Conservation (phyloP, 2,329 filamentous ascomycete genomes). For the Aspergillus uvarum region DNA sequence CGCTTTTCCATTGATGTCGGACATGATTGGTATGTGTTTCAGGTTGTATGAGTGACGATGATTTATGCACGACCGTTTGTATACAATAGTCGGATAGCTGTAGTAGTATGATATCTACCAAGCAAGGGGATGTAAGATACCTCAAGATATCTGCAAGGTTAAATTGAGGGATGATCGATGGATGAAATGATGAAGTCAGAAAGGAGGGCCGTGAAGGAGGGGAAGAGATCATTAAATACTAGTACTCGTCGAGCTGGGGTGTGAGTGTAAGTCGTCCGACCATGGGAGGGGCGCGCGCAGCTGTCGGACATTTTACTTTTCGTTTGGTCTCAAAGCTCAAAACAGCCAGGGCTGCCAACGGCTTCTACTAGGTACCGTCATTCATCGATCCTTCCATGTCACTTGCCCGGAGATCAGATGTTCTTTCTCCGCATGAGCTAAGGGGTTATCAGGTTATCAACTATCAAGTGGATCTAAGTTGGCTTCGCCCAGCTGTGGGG, state of each 20-base stretch:
- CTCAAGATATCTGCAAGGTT: neutral
- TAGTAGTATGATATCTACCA: neutral
- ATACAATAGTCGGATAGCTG: neutral
- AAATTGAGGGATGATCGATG: neutral
- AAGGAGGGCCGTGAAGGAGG: neutral
- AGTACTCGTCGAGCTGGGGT: neutral
- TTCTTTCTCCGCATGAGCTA: neutral
- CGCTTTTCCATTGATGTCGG: constrained; percentile 35
- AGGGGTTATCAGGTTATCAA: neutral
- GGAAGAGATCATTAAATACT: neutral
- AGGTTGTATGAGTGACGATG: too few species aligned
- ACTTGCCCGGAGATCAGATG: neutral
- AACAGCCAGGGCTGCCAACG: neutral
- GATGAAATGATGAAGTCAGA: neutral
- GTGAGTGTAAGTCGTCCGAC: neutral
- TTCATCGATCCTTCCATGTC: neutral
- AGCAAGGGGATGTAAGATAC: neutral
- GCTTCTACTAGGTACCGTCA: too few species aligned
- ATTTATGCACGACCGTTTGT: neutral
- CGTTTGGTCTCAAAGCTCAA: neutral
- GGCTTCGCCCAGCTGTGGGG: neutral
- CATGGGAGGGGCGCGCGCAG: neutral
- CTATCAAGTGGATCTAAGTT: neutral
- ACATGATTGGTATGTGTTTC: neutral
- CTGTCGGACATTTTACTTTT: neutral